A percentile compares a stretch with the other conserved stretches of the same genome.
phyloP scores from a whole-genome alignment of 495 filamentous ascomycete genomes.

The Astrothelium macrocarpum region DNA sequence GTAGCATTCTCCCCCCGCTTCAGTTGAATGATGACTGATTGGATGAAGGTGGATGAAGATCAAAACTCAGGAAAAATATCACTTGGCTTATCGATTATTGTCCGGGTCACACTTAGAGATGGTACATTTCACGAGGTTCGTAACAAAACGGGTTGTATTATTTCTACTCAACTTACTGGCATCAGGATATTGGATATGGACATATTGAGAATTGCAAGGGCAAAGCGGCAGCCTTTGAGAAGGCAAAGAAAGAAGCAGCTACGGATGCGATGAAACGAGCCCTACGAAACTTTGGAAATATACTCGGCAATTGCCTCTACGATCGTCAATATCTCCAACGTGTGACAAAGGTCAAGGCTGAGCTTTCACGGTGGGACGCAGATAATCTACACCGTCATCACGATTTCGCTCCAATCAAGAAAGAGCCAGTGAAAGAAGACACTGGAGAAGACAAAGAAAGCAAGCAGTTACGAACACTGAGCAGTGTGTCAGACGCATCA shows the following conservation, averaged over 20 bases:
- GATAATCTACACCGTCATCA: conserved; percentile 71
- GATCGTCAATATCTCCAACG: conserved; percentile 85
- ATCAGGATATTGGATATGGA: conserved; percentile 83
- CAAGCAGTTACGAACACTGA: conserved; percentile 15
- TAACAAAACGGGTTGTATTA: conserved; percentile 26
- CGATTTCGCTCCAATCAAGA: conserved; percentile 57
- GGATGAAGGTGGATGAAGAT: conserved; percentile 51
- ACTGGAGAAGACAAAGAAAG: conserved; percentile 20
- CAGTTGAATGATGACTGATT: conserved; percentile 7
- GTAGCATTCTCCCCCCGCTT: conserved; percentile 8
- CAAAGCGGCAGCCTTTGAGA: conserved; percentile 91
- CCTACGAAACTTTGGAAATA: conserved; percentile 86
- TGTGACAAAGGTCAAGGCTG: conserved; percentile 70
- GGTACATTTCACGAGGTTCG: conserved; percentile 74
- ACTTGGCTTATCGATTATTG: conserved; percentile 75
- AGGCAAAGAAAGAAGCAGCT: conserved; percentile 95
- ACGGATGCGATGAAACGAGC: conserved; percentile 89
- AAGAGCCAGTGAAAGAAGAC: conserved; percentile 38
- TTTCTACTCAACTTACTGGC: not conserved
- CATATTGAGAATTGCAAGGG: conserved; percentile 91
- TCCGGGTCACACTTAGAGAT: conserved; percentile 80
- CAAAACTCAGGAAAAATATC: conserved; percentile 57
- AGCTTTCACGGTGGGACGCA: conserved; percentile 58
- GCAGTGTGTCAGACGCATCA: conserved; percentile 17
- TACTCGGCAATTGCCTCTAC: conserved; percentile 94